These are phyloP conservation scores for Nothophaeocryptopus gaeumannii DNA, from an alignment of 2,329 filamentous ascomycete species.

Conservation along the genomic window DNA sequence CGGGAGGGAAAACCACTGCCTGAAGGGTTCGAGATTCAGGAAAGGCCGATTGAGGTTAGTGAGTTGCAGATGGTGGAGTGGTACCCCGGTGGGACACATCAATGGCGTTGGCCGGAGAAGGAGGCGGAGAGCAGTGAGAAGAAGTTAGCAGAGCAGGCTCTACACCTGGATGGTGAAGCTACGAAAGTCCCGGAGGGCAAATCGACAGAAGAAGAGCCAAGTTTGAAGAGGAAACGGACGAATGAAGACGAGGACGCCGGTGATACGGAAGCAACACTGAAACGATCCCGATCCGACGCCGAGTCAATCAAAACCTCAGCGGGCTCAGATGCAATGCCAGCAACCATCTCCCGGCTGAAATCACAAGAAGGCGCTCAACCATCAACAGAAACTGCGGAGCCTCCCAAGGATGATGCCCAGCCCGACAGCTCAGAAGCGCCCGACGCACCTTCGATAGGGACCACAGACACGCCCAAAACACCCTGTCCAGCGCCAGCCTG, in stretches of 20 bases:
- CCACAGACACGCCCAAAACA: background rate
- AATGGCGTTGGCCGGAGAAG: conserved; percentile 73
- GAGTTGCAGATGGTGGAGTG: conserved; percentile 82
- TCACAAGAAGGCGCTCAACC: conserved; percentile 9
- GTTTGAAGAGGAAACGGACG: conserved; percentile 34
- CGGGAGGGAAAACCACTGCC: conserved; percentile 84
- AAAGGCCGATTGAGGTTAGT: conserved; percentile 72
- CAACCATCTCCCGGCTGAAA: conserved; percentile 7
- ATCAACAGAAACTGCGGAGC: conserved; percentile 10
- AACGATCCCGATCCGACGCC: conserved; percentile 39
- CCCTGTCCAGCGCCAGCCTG: conserved; percentile 63
- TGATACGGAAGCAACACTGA: conserved; percentile 29
- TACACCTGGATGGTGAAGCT: conserved; percentile 40
- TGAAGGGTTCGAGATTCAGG: conserved; percentile 67
- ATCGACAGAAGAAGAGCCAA: conserved; percentile 6
- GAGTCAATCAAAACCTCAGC: conserved; percentile 5
- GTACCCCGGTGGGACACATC: conserved; percentile 75
- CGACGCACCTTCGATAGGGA: background rate
- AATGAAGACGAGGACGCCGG: conserved; percentile 18
- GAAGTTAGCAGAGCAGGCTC: conserved; percentile 67
- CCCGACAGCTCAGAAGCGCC: conserved; percentile 31
- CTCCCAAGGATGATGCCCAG: conserved; percentile 10
- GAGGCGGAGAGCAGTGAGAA: conserved; percentile 75
- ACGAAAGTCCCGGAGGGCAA: conserved; percentile 1
- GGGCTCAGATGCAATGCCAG: conserved; percentile 3